Conservation (phyloP, 2,329 filamentous ascomycete genomes). For the Arthrobotrys sinensis region DNA sequence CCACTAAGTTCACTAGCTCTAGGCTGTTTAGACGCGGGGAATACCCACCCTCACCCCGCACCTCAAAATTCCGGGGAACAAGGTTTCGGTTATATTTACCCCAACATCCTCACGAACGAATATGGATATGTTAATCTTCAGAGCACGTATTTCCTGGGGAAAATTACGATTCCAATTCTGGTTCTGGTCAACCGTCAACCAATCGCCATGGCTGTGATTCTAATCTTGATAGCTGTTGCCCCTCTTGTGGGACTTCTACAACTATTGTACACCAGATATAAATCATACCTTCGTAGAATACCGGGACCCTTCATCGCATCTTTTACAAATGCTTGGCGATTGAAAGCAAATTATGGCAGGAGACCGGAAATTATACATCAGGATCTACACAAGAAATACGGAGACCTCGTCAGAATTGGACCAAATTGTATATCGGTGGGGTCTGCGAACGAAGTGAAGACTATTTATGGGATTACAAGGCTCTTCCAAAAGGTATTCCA, state of each 20-base stretch:
- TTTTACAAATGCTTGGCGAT: conserved; percentile 81
- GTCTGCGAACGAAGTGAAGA: conserved; percentile 40
- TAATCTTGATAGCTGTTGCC: conserved; percentile 12
- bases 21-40: conserved; percentile 14
- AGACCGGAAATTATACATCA: conserved; percentile 79
- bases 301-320: conserved; percentile 80
- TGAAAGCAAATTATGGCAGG: conserved; percentile 77
- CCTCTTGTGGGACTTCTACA: conserved; percentile 27
- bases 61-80: conserved; percentile 21
- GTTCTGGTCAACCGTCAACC: background rate
- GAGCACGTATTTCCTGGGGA: background rate
- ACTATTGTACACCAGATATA: conserved; percentile 43
- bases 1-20: background rate
- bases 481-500: conserved; percentile 49
- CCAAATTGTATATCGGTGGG: conserved; percentile 48
- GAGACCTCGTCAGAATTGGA: conserved; percentile 76
- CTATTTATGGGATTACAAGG: conserved; percentile 54
- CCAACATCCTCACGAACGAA: conserved; percentile 6
- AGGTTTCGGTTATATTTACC: conserved; percentile 33
- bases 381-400: conserved; percentile 78
- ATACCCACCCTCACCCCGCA: conserved; percentile 45
- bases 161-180: background rate
- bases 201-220: conserved; percentile 31
- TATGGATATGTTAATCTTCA: background rate
- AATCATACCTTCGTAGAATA: conserved; percentile 66